Evolutionary conservation across 495 filamentous ascomycete genomes (phyloP).

Genomic region (Penicillium parvum): DNA sequence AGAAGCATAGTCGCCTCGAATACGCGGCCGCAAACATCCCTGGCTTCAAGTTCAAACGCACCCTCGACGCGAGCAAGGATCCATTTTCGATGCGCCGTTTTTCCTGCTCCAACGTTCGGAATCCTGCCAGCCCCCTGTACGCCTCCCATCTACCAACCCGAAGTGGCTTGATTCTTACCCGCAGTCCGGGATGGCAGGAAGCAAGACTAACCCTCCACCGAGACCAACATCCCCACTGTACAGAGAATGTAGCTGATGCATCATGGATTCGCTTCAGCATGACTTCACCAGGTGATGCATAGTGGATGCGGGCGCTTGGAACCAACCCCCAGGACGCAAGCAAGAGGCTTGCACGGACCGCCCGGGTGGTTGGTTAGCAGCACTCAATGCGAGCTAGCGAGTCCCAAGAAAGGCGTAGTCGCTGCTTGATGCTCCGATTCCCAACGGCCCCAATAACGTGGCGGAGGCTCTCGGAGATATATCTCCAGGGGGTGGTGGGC

Average conservation of each 20-base stretch:
- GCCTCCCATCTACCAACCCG: background rate
- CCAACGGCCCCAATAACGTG: slow-evolving; percentile 17
- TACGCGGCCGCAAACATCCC: background rate
- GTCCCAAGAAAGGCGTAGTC: too few species aligned
- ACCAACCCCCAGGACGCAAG: too few species aligned
- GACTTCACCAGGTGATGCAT: slow-evolving; percentile 8
- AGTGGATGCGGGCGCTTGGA: slow-evolving; percentile 9
- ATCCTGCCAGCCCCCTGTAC: slow-evolving; percentile 3
- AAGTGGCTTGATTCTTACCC: slow-evolving; percentile 5
- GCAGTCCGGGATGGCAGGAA: background rate
- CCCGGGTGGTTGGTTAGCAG: background rate
- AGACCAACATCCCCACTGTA: too few species aligned
- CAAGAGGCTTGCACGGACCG: background rate
- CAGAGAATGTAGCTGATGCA: slow-evolving; percentile 2
- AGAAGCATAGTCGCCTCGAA: background rate
- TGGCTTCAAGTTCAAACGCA: background rate
- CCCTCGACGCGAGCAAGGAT: slow-evolving; percentile 4
- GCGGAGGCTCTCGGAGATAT: slow-evolving; percentile 11
- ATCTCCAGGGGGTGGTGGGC: background rate
- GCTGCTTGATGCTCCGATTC: background rate
- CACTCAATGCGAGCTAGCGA: background rate
- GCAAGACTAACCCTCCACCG: background rate
- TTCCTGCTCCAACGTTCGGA: slow-evolving; percentile 2
- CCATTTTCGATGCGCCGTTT: slow-evolving; percentile 7
- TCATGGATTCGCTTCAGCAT: background rate